These are phyloP conservation scores for Phyllosticta ampelicida DNA, from an alignment of 2,329 filamentous ascomycete genomes.

Conservation along the genomic window DNA sequence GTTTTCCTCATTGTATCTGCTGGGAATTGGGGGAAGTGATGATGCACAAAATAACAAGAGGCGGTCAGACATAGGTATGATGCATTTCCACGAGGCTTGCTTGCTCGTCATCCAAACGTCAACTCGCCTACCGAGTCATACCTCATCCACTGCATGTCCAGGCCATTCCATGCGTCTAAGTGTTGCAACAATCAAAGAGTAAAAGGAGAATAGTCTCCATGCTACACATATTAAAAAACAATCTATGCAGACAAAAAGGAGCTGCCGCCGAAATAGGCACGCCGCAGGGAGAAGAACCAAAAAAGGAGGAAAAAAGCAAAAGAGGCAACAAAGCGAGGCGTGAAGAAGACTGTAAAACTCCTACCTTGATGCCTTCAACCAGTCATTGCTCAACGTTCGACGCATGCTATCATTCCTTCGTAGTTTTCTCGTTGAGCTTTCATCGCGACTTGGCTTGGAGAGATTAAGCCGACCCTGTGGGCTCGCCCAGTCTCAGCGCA, in stretches of 20 bases:
- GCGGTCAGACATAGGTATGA: neutral
- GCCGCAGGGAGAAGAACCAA: neutral
- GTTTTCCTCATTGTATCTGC: neutral
- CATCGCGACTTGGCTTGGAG: neutral
- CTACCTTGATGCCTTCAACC: neutral
- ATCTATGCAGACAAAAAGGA: neutral
- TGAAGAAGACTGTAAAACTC: neutral
- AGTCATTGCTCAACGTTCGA: neutral
- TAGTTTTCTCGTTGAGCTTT: neutral
- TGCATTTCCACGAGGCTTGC: neutral
- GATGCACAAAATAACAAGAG: neutral
- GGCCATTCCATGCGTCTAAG: neutral
- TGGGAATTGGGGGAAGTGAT: neutral
- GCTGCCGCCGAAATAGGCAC: neutral
- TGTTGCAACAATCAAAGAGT: neutral
- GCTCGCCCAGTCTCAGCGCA: constrained; percentile 76
- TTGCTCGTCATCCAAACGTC: neutral
- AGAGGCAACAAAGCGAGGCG: neutral
- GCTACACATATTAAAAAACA: neutral
- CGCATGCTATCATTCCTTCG: neutral
- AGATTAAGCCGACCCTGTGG: constrained; percentile 14
- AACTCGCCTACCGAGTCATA: neutral
- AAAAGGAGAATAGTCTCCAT: neutral
- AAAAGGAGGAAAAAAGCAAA: neutral
- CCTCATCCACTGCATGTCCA: neutral